Conservation (phyloP, 2,329 filamentous ascomycete species). For the Fusarium gaditjirri region DNA sequence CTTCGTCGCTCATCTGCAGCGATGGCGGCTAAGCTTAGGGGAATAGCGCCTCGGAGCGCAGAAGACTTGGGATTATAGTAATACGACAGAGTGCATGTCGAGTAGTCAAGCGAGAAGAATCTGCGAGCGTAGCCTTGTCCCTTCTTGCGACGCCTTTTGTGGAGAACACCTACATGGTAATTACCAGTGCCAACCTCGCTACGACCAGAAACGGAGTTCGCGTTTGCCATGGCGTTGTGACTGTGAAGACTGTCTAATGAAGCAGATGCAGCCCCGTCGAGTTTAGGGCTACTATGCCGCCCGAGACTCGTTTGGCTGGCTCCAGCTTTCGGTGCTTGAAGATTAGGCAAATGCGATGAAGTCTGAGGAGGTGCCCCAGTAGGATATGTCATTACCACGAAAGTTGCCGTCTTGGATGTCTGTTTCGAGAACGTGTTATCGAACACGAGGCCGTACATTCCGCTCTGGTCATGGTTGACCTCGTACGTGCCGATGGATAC, state of each 20-base stretch:
- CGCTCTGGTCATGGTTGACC: conserved; percentile 77
- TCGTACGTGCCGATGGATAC: conserved; percentile 91
- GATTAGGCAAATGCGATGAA: conserved; percentile 73
- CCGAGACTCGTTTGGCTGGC: conserved; percentile 64
- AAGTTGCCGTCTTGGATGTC: conserved; percentile 92
- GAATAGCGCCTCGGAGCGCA: conserved; percentile 90
- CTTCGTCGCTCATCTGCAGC: conserved; percentile 87
- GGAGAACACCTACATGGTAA: conserved; percentile 84
- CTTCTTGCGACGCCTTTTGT: conserved; percentile 92
- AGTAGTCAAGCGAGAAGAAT: conserved; percentile 96
- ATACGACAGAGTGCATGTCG: conserved; percentile 93
- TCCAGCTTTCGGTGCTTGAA: conserved; percentile 54
- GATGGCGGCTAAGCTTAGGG: conserved; percentile 89
- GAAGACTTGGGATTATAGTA: conserved; percentile 96
- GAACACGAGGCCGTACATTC: conserved; percentile 96
- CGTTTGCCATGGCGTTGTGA: conserved; percentile 55
- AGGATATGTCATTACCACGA: conserved; percentile 94
- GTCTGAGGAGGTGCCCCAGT: conserved; percentile 82
- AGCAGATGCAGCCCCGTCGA: conserved; percentile 59
- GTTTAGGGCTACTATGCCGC: conserved; percentile 58
- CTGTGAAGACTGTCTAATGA: conserved; percentile 72
- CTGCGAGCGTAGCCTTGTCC: conserved; percentile 92
- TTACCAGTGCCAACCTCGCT: conserved; percentile 61
- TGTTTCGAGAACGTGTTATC: conserved; percentile 99
- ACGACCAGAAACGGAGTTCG: conserved; percentile 62